Evolutionary conservation across 768 basidiomycete genomes (phyloP).

Genomic region (Cystofilobasidium bisporidii): DNA sequence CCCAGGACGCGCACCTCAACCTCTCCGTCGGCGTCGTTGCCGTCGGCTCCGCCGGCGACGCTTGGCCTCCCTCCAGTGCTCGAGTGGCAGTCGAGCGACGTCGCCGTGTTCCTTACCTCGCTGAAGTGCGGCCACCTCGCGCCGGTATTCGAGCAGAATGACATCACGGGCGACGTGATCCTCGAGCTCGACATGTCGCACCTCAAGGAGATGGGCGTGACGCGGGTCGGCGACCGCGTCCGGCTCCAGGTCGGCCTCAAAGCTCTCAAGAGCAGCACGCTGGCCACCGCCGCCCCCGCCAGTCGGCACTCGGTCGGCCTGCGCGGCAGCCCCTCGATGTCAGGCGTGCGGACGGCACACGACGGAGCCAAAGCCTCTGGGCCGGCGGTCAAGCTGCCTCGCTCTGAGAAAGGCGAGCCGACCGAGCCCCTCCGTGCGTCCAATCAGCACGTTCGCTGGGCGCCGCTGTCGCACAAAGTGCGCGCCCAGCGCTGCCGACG

Average conservation of each 20-base stretch:
- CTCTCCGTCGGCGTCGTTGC: background rate
- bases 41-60: background rate
- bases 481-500: background rate
- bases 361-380: background rate
- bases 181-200: constrained; percentile 80
- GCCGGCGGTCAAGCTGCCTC: background rate
- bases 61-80: constrained; percentile 11
- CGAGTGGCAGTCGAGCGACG: constrained; percentile 28
- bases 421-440: background rate
- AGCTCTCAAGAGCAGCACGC: constrained; percentile 46
- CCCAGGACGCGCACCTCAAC: background rate
- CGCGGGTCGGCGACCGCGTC: constrained; percentile 82
- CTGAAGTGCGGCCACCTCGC: constrained; percentile 64
- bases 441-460: background rate
- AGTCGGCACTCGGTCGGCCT: background rate
- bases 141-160: constrained; percentile 64
- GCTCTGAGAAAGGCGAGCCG: background rate
- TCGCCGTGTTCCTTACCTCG: constrained; percentile 64
- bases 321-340: background rate
- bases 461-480: background rate
- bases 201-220: constrained; percentile 81
- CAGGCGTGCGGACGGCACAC: background rate
- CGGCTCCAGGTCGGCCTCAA: constrained; percentile 80
- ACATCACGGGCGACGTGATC: constrained; percentile 83
- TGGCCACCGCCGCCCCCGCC: background rate